Evolutionary conservation across 2,329 filamentous ascomycete species (phyloP).

Genomic region (Onygenales sp.): DNA sequence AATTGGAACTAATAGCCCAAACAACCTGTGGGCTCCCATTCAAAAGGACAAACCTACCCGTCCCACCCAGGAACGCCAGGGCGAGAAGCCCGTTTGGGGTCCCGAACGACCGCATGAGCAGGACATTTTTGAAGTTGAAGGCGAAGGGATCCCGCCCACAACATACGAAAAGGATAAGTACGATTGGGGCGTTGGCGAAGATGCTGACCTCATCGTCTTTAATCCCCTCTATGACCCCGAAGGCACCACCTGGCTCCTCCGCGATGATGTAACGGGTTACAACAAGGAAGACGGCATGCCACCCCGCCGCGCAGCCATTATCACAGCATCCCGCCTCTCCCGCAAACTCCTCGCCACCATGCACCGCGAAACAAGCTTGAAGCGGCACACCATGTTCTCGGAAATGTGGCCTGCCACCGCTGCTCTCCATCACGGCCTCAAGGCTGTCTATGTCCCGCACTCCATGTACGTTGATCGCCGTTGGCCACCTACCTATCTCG

Average conservation of each 20-base stretch:
- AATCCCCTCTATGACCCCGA: conserved; percentile 88
- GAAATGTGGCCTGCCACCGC: conserved; percentile 94
- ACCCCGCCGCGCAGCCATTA: conserved; percentile 74
- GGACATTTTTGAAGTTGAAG: conserved; percentile 63
- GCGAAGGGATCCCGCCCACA: conserved; percentile 65
- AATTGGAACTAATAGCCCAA: conserved; percentile 54
- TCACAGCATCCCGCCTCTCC: conserved; percentile 77
- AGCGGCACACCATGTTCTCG: conserved; percentile 83
- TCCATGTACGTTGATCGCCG: conserved; percentile 77
- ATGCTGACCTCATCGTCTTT: conserved; percentile 84
- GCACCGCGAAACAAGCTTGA: conserved; percentile 79
- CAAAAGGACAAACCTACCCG: conserved; percentile 15
- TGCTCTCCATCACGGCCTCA: conserved; percentile 83
- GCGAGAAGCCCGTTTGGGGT: conserved; percentile 70
- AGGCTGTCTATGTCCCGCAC: conserved; percentile 85
- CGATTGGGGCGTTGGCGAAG: conserved; percentile 78
- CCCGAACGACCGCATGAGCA: conserved; percentile 58
- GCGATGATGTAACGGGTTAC: conserved; percentile 76
- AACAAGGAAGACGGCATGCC: conserved; percentile 54
- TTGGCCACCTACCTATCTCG: conserved; percentile 73
- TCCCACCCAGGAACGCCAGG: conserved; percentile 19
- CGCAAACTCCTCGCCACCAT: conserved; percentile 70
- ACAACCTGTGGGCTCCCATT: conserved; percentile 57
- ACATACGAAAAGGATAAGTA: conserved; percentile 71
- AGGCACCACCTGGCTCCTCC: conserved; percentile 73